Percentiles rank a stretch among this genome's conserved stretches.
These are phyloP conservation scores for Solanum verrucosum DNA, from an alignment of 257 asterid genomes.

Conservation along the genomic window DNA sequence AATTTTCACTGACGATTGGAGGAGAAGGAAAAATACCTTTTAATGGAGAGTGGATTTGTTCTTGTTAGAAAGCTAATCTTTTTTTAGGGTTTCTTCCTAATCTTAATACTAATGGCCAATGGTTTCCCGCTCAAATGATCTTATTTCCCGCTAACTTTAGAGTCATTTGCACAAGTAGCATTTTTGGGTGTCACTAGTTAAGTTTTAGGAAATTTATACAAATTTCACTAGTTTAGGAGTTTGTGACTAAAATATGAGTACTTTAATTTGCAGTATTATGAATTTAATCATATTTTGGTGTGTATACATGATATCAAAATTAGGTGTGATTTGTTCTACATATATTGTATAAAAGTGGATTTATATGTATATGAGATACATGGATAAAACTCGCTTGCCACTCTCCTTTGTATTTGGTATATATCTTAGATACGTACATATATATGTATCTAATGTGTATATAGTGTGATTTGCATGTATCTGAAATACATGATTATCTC, in stretches of 20 bases:
- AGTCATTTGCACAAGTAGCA: background rate
- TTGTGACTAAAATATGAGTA: no score
- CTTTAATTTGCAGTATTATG: no score
- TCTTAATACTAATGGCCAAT: background rate
- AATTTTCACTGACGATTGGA: background rate
- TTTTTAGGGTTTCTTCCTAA: background rate
- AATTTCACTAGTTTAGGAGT: no score
- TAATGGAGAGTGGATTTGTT: background rate
- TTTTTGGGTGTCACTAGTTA: background rate
- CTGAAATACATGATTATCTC: no score
- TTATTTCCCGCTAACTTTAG: background rate
- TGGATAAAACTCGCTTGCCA: no score
- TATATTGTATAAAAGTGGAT: rapidly evolving
- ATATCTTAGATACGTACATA: rapidly evolving
- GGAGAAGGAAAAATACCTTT: background rate
- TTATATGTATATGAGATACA: no score
- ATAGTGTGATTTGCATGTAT: no score
- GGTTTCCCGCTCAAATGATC: no score
- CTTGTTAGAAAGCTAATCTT: background rate
- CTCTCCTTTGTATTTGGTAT: background rate
- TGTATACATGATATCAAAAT: no score
- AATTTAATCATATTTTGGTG: no score
- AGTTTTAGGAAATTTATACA: background rate
- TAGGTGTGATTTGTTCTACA: no score
- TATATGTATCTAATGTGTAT: no score